These are phyloP conservation scores for Trichosanthes cucumerina DNA, from an alignment of 306 rosid genomes.

Conservation along the genomic window DNA sequence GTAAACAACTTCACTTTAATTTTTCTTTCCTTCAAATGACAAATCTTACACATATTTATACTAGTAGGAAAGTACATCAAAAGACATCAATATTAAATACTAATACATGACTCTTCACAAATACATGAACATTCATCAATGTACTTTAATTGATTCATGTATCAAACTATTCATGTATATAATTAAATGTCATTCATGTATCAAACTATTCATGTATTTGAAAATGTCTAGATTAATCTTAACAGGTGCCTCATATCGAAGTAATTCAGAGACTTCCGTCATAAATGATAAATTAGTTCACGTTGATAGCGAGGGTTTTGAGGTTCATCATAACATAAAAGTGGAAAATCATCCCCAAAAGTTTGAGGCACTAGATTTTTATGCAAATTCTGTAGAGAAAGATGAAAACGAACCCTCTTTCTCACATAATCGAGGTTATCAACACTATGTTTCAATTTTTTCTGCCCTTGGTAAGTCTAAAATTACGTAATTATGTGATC, in stretches of 20 bases:
- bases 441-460: constrained; percentile 29
- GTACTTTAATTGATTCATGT: no score
- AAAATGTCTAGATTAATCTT: no score
- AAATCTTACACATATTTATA: no score
- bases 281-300: constrained; percentile 24
- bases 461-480: constrained; percentile 40
- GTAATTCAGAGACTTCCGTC: constrained; percentile 52
- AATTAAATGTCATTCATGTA: no score
- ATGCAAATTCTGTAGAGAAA: constrained; percentile 34
- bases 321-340: constrained; percentile 22
- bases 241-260: constrained; percentile 20
- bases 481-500: neutral
- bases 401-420: constrained; percentile 23
- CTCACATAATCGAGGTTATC: constrained; percentile 16
- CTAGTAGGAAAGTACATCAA: no score
- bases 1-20: no score
- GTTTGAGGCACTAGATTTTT: constrained; percentile 36
- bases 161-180: no score
- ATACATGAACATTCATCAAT: no score
- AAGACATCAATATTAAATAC: no score
- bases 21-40: no score
- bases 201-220: no score
- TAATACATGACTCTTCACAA: no score
- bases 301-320: constrained; percentile 17
- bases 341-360: constrained; percentile 23